Base-by-base conservation (phyloP, 2,329 filamentous ascomycete species). In the Akanthomyces muscarius region DNA sequence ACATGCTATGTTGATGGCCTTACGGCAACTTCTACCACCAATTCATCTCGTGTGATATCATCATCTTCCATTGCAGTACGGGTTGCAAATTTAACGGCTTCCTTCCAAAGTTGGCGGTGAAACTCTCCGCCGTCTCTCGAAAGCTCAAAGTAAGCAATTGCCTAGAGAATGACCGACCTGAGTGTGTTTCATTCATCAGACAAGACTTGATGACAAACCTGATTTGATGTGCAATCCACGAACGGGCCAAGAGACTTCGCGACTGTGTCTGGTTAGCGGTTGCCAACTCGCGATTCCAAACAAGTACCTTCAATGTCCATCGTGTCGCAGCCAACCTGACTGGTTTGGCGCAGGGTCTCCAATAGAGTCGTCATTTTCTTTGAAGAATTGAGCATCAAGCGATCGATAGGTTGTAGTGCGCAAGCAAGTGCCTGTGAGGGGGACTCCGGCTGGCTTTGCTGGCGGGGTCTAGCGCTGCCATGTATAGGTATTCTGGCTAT, bases 161-260 rank as follows among this genome's bases (percentile, higher is more conserved):
- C 23, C 45, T 59, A 14, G 8, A 21, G 8, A n/a, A n/a, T 4
- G 42, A 5, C n/a, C 48, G 42, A 5, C n/a, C 48, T 63, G 25
- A 45, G 28, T 21, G 21, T 5, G 14, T 23, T 30, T 5, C 3
- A 16, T 41, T n/a, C 13, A 44, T 5, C 10, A 14, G 67, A 33
- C 28, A 66, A 38, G 2, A 21, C 1, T 45, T 6, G 10, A 23
- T 4, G 8, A 3, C 53, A 42, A 54, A 72, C 73, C 65, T 75
- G 73, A 18, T 76, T 76, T 1, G 74, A 76, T 6, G 74, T 76
- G 47, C 73, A 74, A 44, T 75, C 73, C n/a, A 71, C 68, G 51
- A 76, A 76, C 0, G 72, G 72, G 0, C 74, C 73, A 3, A 75
- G 63, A 3, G 68, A 64, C 16, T 68, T 66, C 33, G 72, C 71